phyloP scores from a whole-genome alignment of 1,284 basidiomycete genomes.

The Leccinum proliferum region DNA sequence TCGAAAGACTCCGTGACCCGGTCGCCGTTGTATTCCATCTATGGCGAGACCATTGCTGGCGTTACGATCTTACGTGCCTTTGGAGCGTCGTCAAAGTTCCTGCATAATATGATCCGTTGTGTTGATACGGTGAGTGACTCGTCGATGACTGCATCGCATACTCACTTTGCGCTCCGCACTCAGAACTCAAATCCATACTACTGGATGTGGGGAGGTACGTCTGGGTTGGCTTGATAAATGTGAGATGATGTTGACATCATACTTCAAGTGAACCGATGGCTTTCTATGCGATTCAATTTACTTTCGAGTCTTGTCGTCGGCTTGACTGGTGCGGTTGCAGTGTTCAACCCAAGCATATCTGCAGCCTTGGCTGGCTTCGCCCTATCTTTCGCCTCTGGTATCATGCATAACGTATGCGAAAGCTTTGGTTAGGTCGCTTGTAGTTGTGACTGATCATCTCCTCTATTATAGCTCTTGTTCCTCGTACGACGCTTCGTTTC shows the following conservation, averaged over 20 bases:
- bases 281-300: constrained; percentile 79
- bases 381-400: constrained; percentile 74
- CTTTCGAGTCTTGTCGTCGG: constrained; percentile 72
- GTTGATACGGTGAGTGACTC: constrained; percentile 65
- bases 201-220: constrained; percentile 78
- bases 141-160: neutral
- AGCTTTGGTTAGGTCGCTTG: neutral
- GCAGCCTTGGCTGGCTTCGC: constrained; percentile 84
- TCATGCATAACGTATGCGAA: constrained; percentile 64
- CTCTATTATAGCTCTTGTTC: constrained; percentile 41
- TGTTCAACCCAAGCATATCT: constrained; percentile 65
- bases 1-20: constrained; percentile 77
- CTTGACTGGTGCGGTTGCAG: constrained; percentile 61
- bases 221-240: neutral
- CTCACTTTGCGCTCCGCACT: neutral
- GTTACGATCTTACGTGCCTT: constrained; percentile 85
- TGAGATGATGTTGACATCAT: constrained; percentile 1
- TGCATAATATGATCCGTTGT: constrained; percentile 81
- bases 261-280: constrained; percentile 68
- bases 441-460: constrained; percentile 23
- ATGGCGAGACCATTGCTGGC: constrained; percentile 88
- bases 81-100: constrained; percentile 80
- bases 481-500: constrained; percentile 71
- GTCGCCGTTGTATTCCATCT: constrained; percentile 89
- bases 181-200: constrained; percentile 77